Evolutionary conservation across 768 basidiomycete genomes (phyloP), one percentile per base, ranked within the genome.

Genomic region (Mycena metata): DNA sequence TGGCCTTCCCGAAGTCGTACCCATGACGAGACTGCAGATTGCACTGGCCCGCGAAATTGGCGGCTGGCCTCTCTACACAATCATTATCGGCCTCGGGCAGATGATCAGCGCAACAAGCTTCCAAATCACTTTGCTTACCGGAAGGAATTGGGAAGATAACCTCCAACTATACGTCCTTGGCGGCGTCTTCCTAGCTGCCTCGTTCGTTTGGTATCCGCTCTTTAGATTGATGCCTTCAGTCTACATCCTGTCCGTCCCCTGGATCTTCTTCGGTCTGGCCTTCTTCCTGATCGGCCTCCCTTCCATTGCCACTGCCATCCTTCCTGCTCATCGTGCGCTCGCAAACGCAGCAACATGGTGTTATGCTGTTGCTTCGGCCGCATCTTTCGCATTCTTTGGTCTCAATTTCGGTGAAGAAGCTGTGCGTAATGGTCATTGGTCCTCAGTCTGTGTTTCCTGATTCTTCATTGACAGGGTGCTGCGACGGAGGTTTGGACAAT

Each of bases 331-430:
- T 71, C 83, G 84, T n/a, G 84, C 85, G 50, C 80, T 98, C 26
- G 84, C 93, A 26, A 91, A 90, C 75, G 81, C 88, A 24, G 95
- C 96, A 13, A 96, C 94, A 1, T 97, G 96, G 95, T 89, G 84
- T 50, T 98, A 98, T 80, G 96, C 96, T 35, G 79, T 95, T 56
- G 96, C 92, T 21, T 97, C 96, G n/a, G 91, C 96, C 15, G 96
- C 94, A 35, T 91, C 94, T 13, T 98, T 97, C 85, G 82, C 90
- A 55, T 96, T 95, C 87, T 98, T 98, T 75, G 96, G 96, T 75
- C 86, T 96, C 69, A 98, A 98, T 80, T 98, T 98, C 77, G 96
- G 96, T 78, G 96, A 98, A 83, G 96, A 97, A 85, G 96, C 96
- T 19, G 93, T 92, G 79, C 56, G 85, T 82, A 45, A 9, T n/a